phyloP scores from a whole-genome alignment of 495 filamentous ascomycete species.

The Lindgomyces ingoldianus region DNA sequence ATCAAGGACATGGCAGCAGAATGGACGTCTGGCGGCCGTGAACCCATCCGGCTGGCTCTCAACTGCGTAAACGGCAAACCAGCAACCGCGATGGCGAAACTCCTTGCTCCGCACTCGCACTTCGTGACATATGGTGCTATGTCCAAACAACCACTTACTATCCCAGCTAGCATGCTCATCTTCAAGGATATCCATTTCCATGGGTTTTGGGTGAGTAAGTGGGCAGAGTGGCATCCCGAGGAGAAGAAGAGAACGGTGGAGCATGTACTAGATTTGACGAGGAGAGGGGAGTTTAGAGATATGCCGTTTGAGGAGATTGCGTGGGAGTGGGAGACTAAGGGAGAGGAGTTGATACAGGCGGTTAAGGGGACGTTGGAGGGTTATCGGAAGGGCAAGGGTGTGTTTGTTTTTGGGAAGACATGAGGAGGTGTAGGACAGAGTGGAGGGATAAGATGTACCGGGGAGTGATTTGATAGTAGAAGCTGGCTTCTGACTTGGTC shows the following conservation, averaged over 20 bases:
- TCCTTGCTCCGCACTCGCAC: constrained; percentile 61
- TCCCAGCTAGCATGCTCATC: constrained; percentile 80
- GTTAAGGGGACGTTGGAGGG: constrained; percentile 40
- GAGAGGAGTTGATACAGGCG: constrained; percentile 44
- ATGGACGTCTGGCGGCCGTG: constrained; percentile 66
- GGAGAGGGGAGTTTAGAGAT: constrained; percentile 76
- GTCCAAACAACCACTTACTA: constrained; percentile 75
- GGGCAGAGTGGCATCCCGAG: constrained; percentile 74
- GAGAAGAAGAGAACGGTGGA: constrained; percentile 77
- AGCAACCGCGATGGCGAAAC: constrained; percentile 69
- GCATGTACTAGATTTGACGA: constrained; percentile 73
- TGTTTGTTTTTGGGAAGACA: constrained; percentile 74
- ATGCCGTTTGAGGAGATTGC: constrained; percentile 72
- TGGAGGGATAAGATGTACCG: too few relatives aligned
- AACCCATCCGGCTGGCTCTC: constrained; percentile 71
- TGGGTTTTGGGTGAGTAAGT: constrained; percentile 92
- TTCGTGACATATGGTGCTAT: constrained; percentile 96
- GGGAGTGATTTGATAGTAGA: too few relatives aligned
- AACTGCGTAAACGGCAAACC: constrained; percentile 96
- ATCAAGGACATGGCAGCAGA: constrained; percentile 67
- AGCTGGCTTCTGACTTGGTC: too few relatives aligned
- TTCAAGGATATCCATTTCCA: constrained; percentile 86
- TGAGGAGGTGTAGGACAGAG: constrained; percentile 22
- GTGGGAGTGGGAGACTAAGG: constrained; percentile 80
- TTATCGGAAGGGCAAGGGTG: constrained; percentile 69